Evolutionary conservation across 306 rosid genomes (phyloP), one percentile per base, ranked within the genome.

Genomic region (Ormosia emarginata): DNA sequence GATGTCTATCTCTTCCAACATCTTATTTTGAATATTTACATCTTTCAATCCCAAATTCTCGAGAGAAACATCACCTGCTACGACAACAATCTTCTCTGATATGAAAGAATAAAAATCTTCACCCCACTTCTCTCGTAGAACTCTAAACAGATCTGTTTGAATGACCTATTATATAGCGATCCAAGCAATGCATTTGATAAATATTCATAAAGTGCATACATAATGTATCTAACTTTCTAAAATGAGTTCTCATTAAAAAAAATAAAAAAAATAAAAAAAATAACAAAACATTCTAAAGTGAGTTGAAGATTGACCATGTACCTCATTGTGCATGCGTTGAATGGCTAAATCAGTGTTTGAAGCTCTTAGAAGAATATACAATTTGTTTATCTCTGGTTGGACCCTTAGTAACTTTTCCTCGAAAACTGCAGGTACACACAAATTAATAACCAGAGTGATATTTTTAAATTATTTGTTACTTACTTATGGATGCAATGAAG

Each of bases 301-400:
- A 50, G 4, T 13, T 50, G 2, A 15, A 15, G 1, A 37, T 2
- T 57, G 6, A 0, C 9, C 10, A 17, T 57, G 13, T 78, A 90
- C 91, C 89, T 88, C 89, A 33, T 65, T 66, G 1, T 87, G 85
- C 52, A 93, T 68, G 50, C 91, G 91, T 14, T 81, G 66, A 0
- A 80, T 6, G 43, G 94, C 92, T 30, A 84, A 43, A 47, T 86
- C 82, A 7, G 44, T 36, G 80, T 88, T 90, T 0, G 56, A 3
- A 24, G 91, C 91, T 76, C 94, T 79, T 46, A 93, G 9, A 9
- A 91, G 90, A 56, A 93, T 90, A 84, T 91, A 91, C 52, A 93
- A 72, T 70, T 79, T 90, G 82, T 86, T 82, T 82, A 89, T 86
- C 2, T 91, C 78, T 12, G 94, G 91, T 58, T 91, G 91, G 41